A percentile compares a stretch with the other conserved stretches of the same genome.
Evolutionary conservation across 208 protist species (phyloP).

Genomic region (Phytomonas serpens): DNA sequence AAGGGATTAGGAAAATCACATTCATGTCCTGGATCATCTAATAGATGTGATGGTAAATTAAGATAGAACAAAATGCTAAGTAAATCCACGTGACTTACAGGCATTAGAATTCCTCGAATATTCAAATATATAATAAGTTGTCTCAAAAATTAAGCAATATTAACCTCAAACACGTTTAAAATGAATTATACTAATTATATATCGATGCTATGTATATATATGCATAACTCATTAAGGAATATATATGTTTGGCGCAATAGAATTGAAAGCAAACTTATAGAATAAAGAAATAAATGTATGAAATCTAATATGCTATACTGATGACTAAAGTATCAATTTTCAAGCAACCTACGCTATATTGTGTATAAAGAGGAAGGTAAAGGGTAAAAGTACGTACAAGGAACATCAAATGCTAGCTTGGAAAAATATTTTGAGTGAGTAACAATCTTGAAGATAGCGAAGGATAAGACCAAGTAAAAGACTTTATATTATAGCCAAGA

Average conservation of each 20-base stretch:
- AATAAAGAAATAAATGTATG: neutral
- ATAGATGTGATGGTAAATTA: neutral
- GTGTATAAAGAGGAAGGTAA: neutral
- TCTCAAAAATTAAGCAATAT: neutral
- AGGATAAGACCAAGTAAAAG: neutral
- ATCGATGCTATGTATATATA: neutral
- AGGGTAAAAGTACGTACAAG: neutral
- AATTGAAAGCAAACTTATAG: neutral
- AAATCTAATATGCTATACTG: neutral
- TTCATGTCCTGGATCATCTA: neutral
- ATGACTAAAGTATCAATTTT: neutral
- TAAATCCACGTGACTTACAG: neutral
- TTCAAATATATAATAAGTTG: neutral
- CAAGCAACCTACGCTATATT: neutral
- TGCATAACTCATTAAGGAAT: neutral
- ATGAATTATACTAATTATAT: neutral
- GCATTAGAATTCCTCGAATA: neutral
- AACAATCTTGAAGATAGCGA: neutral
- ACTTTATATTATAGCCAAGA: neutral
- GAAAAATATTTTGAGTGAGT: neutral
- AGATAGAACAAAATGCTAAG: slow-evolving; percentile 1
- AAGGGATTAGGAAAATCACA: neutral
- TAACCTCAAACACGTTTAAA: neutral
- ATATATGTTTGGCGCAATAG: neutral
- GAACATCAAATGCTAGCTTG: neutral